Conservation (phyloP, 2,329 filamentous ascomycete genomes). For the Cercospora janseana region DNA sequence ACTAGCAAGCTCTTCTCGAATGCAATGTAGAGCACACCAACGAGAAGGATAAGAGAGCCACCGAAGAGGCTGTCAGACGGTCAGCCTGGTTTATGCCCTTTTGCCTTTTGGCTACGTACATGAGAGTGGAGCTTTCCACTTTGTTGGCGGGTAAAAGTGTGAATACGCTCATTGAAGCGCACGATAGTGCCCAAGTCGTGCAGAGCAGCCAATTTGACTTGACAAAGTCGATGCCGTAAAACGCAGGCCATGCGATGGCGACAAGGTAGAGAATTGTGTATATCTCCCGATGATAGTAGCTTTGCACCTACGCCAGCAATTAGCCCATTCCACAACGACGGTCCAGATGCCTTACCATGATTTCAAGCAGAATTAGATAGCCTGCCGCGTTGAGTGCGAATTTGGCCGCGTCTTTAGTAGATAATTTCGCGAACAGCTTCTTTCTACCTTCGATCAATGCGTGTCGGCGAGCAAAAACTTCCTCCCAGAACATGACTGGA, state of each 20-base stretch:
- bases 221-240: constrained; percentile 72
- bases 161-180: constrained; percentile 81
- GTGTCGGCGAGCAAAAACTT: constrained; percentile 75
- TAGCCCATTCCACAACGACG: background rate
- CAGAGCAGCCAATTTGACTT: constrained; percentile 62
- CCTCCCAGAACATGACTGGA: constrained; percentile 94
- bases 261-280: constrained; percentile 77
- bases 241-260: constrained; percentile 72
- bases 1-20: constrained; percentile 67
- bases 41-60: constrained; percentile 70
- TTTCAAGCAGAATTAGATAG: constrained; percentile 75
- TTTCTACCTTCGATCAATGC: constrained; percentile 66
- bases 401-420: constrained; percentile 56
- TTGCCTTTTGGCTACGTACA: constrained; percentile 55
- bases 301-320: constrained; percentile 64
- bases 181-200: constrained; percentile 71
- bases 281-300: constrained; percentile 87
- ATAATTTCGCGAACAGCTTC: constrained; percentile 66
- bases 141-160: constrained; percentile 87
- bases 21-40: constrained; percentile 74
- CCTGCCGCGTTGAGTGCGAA: constrained; percentile 62
- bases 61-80: constrained; percentile 61
- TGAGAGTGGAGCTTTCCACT: constrained; percentile 69
- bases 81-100: background rate
- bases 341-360: constrained; percentile 54